These are phyloP conservation scores for Gentiana straminea DNA, from an alignment of 257 asterid genomes.

Conservation along the genomic window DNA sequence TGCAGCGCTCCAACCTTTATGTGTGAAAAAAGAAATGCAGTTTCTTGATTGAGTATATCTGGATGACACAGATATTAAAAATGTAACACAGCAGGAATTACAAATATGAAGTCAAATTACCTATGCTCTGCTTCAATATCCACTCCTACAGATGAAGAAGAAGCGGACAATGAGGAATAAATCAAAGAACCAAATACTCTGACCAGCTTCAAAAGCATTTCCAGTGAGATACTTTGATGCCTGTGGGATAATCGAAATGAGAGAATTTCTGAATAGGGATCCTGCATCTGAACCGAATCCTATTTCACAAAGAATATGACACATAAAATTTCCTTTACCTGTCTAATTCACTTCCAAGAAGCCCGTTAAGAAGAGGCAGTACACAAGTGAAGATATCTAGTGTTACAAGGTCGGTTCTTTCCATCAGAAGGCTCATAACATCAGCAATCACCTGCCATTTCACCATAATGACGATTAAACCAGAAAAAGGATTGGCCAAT, in stretches of 20 bases:
- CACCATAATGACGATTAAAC: background rate
- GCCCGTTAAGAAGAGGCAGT: slow-evolving; percentile 72
- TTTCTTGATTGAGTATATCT: slow-evolving; percentile 11
- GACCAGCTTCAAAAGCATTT: slow-evolving; percentile 78
- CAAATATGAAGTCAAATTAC: slow-evolving; percentile 23
- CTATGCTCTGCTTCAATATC: slow-evolving; percentile 97
- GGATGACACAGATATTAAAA: background rate
- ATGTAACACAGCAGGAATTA: background rate
- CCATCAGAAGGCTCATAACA: slow-evolving; percentile 61
- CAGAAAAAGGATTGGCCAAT: background rate
- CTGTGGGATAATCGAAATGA: slow-evolving; percentile 24
- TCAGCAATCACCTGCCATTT: slow-evolving; percentile 84
- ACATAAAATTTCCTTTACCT: slow-evolving; percentile 33
- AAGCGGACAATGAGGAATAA: slow-evolving; percentile 73
- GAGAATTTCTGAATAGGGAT: background rate
- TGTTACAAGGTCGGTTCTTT: slow-evolving; percentile 62
- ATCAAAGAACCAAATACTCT: slow-evolving; percentile 86
- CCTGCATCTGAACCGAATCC: no score
- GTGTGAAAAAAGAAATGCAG: slow-evolving; percentile 15
- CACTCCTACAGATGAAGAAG: slow-evolving; percentile 74
- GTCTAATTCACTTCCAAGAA: slow-evolving; percentile 67
- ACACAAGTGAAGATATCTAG: slow-evolving; percentile 77
- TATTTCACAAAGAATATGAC: background rate
- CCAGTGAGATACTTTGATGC: slow-evolving; percentile 82
- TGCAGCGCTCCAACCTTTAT: slow-evolving; percentile 87